Base-by-base conservation (phyloP, 208 protist species). In the Acanthamoeba quina region DNA sequence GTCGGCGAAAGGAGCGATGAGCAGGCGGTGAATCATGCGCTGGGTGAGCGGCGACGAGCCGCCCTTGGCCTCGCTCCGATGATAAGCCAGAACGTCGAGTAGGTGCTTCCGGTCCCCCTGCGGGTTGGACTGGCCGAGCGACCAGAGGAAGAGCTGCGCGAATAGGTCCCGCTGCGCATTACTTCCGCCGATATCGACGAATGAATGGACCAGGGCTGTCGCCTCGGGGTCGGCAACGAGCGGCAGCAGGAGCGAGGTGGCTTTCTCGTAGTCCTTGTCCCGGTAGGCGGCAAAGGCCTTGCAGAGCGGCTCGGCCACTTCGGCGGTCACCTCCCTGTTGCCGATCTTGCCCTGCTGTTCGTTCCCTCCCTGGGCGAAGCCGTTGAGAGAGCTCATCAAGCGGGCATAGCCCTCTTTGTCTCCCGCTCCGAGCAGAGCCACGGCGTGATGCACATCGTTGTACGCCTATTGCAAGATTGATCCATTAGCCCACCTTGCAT, bases 111-210 rank as follows among this genome's bases (percentile, higher is more conserved):
- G 5, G 17, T 58, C 60, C 24, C 24, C 54, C 54, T 24, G 76
- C 15, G 76, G 76, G 13, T 83, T 24, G 41, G 76, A 54, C 76
- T 83, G 34, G 26, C 76, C 76, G 13, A 83, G 76, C 21, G 83
- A 90, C n/a, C 13, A 10, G 60, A 90, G 83, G 60, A 90, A 70
- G 34, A 90, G 60, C 54, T 90, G 83, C 11, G 56, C 52, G 60
- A 90, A 90, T 15, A 90, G 56, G 31, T 90, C 83, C 6, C 83
- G 52, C 31, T 90, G 83, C 1, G 83, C 83, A 49, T 90, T 62
- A 37, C 83, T 90, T 24, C 83, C 83, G 24, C 83, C 83, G 11
- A 90, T 19, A 13, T 11, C 21, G 24, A 56, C 47, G 26, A 83
- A 83, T 6, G 76, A n/a, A 6, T 13, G n/a, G 44, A 34, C 24